These are phyloP conservation scores for Fusarium poae DNA, from an alignment of 2,329 filamentous ascomycete species.

Conservation along the genomic window DNA sequence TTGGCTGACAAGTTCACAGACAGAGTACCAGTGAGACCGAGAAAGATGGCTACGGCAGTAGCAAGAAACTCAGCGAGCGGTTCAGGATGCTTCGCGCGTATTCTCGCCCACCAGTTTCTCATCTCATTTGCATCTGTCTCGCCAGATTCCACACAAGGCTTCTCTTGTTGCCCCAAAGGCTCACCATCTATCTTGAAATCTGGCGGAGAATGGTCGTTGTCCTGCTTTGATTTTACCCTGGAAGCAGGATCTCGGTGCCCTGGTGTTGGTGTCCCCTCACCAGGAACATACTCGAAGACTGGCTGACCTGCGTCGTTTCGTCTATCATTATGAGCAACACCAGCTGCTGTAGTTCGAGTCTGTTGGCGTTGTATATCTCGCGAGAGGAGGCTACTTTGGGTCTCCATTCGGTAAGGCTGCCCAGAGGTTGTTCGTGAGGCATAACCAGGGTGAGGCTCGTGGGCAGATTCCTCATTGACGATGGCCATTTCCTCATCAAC, in stretches of 20 bases:
- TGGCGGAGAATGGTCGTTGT: constrained; percentile 1
- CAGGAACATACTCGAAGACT: constrained; percentile 24
- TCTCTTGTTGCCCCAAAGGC: constrained; percentile 34
- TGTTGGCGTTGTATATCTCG: constrained; percentile 16
- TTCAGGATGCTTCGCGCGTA: constrained; percentile 41
- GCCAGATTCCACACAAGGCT: constrained; percentile 27
- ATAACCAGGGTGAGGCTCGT: neutral
- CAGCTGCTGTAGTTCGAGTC: constrained; percentile 16
- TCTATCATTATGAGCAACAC: constrained; percentile 20
- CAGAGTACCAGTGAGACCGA: constrained; percentile 34
- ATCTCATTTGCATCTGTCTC: constrained; percentile 29
- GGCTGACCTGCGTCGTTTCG: constrained; percentile 26
- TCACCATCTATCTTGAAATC: constrained; percentile 37
- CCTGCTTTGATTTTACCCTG: neutral
- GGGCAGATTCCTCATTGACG: neutral
- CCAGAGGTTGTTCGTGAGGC: constrained; percentile 10
- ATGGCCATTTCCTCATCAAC: constrained; percentile 31
- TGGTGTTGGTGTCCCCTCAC: neutral
- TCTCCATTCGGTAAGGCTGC: constrained; percentile 5
- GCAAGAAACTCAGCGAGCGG: constrained; percentile 44
- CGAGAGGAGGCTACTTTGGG: neutral
- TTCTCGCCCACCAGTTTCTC: constrained; percentile 44
- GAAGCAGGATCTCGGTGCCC: neutral
- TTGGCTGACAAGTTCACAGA: constrained; percentile 38
- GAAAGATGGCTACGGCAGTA: constrained; percentile 34